Percentiles rank a stretch among this genome's conserved stretches.
phyloP scores from a whole-genome alignment of 495 filamentous ascomycete species.

The Annulohypoxylon stygium region DNA sequence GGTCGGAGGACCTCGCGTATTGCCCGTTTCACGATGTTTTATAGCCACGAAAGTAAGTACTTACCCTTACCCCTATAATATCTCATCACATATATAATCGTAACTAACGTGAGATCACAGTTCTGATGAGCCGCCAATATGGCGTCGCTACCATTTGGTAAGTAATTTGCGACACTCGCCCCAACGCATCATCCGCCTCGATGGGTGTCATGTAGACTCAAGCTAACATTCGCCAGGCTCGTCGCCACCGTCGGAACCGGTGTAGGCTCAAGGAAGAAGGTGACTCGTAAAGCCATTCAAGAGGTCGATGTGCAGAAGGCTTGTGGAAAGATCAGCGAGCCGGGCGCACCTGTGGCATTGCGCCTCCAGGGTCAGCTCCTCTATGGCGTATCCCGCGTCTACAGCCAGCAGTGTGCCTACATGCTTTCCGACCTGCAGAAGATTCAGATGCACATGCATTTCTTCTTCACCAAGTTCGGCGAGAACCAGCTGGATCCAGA shows the following conservation, averaged over 20 bases:
- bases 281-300: constrained; percentile 89
- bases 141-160: constrained; percentile 97
- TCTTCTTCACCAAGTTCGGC: constrained; percentile 67
- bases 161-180: constrained; percentile 43
- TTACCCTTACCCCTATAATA: neutral
- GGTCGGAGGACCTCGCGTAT: neutral
- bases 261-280: constrained; percentile 72
- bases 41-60: constrained; percentile 86
- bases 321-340: constrained; percentile 85
- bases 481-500: constrained; percentile 73
- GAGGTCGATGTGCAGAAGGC: constrained; percentile 89
- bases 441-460: constrained; percentile 77
- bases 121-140: constrained; percentile 88
- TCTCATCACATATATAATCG: constrained; percentile 24
- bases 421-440: constrained; percentile 83
- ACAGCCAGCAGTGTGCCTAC: constrained; percentile 87
- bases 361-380: constrained; percentile 92
- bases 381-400: constrained; percentile 87
- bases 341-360: constrained; percentile 89
- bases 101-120: constrained; percentile 58
- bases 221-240: constrained; percentile 69
- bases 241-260: constrained; percentile 88
- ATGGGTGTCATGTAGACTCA: constrained; percentile 14
- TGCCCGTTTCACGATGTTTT: constrained; percentile 75
- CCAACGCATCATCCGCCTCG: neutral